phyloP scores from a whole-genome alignment of 1,284 basidiomycete genomes.

The Puccinia coronata region DNA sequence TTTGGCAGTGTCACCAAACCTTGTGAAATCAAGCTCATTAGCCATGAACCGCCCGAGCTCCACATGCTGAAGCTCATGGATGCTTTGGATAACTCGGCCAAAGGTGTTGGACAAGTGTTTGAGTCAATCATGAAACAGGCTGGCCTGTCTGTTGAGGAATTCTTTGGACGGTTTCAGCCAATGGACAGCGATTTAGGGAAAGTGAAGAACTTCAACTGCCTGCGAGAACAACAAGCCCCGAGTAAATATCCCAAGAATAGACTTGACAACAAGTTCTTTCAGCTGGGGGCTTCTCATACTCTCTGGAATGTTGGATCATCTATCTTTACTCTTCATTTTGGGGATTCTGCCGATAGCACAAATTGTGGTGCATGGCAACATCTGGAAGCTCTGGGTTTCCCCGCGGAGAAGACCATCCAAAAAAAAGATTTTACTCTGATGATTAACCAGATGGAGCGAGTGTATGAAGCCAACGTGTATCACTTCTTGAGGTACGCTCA shows the following conservation, averaged over 20 bases:
- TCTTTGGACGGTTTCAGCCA: background rate
- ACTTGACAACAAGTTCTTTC: no score
- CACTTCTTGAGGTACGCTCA: slow-evolving; percentile 14
- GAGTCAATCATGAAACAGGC: no score
- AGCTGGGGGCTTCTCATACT: no score
- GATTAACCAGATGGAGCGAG: no score
- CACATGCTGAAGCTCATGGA: slow-evolving; percentile 13
- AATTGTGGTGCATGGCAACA: slow-evolving; percentile 17
- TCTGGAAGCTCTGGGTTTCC: no score
- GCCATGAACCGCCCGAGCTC: background rate
- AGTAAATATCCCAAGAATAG: background rate
- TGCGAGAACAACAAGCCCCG: background rate
- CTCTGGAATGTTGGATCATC: no score
- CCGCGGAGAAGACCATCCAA: no score
- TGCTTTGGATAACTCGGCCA: no score
- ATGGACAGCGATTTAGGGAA: slow-evolving; percentile 10
- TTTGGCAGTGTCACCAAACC: no score
- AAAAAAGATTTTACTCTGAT: no score
- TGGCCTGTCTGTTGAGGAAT: background rate
- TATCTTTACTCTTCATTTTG: slow-evolving; percentile 20
- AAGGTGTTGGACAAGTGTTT: no score
- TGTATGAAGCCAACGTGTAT: slow-evolving; percentile 6
- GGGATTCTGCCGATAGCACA: background rate
- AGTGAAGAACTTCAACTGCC: slow-evolving; percentile 5
- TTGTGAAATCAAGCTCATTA: slow-evolving; percentile 5